These are phyloP conservation scores for Marasmius oreades DNA, from an alignment of 1,284 basidiomycete species.

Conservation along the genomic window DNA sequence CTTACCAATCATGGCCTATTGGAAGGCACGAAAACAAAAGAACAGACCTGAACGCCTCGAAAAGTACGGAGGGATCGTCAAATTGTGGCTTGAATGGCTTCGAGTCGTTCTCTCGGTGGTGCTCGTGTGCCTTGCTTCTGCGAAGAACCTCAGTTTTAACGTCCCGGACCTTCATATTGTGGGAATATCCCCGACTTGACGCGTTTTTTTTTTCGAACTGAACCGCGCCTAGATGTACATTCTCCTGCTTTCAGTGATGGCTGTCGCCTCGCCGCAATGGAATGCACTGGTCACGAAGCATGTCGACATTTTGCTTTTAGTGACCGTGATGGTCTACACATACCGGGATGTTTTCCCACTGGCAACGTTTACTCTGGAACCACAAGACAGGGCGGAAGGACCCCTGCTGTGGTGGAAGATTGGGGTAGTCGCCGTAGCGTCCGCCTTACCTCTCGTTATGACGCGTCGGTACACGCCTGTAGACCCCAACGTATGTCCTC, in stretches of 20 bases:
- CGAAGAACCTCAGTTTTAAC: not conserved
- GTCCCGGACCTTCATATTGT: not conserved
- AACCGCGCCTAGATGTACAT: not conserved
- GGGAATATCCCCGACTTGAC: not conserved
- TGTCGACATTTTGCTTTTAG: constrained; percentile 14
- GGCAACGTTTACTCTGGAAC: constrained; percentile 31
- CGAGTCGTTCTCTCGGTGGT: not conserved
- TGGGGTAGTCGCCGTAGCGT: constrained; percentile 17
- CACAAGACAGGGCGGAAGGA: constrained; percentile 22
- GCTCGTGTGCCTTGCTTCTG: not conserved
- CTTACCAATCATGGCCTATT: not conserved
- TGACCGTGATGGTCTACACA: constrained; percentile 30
- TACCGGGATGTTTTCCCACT: constrained; percentile 57
- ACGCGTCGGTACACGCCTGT: constrained; percentile 28
- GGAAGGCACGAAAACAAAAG: not conserved
- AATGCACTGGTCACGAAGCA: not conserved
- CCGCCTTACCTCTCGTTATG: constrained; percentile 25
- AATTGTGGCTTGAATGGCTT: not conserved
- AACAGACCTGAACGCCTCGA: not conserved
- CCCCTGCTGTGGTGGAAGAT: constrained; percentile 25
- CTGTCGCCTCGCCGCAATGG: not conserved
- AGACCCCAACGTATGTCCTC: constrained; percentile 25
- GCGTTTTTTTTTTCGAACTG: not conserved
- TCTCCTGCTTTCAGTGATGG: not conserved
- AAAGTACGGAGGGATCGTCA: not conserved